Conservation (phyloP, 192 early-diverging fungal genomes). For the Coemansia sp. region DNA sequence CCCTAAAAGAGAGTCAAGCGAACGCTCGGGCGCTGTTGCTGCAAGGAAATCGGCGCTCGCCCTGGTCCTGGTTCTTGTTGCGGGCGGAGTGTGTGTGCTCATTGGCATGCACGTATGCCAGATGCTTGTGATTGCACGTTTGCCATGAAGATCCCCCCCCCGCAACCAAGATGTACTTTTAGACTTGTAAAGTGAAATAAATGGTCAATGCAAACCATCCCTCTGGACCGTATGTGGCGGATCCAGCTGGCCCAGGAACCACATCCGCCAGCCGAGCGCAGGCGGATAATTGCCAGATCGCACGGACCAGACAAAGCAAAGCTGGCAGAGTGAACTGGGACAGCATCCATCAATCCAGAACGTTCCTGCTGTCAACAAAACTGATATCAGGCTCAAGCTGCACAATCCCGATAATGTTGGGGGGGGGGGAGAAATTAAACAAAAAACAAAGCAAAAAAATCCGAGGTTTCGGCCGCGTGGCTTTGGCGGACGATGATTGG, state of each 20-base stretch:
- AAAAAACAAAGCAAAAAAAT: background rate
- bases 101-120: conserved; percentile 16
- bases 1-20: background rate
- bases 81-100: conserved; percentile 5
- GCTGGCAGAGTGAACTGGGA: no score
- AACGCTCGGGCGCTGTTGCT: background rate
- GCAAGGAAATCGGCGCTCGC: conserved; percentile 19
- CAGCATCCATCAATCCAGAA: background rate
- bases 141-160: no score
- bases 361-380: background rate
- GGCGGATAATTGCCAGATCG: background rate
- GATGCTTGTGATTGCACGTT: background rate
- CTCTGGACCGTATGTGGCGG: no score
- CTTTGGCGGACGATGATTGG: conserved; percentile 13
- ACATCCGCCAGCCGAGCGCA: no score
- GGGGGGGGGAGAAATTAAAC: background rate
- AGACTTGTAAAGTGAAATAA: background rate
- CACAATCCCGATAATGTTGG: background rate
- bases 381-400: background rate
- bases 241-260: no score
- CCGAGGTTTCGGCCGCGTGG: conserved; percentile 7
- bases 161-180: background rate
- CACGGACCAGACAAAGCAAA: background rate
- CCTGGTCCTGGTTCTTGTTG: conserved; percentile 14
- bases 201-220: no score